phyloP scores from a whole-genome alignment of 169 alveolate species.

The Amoebophrya sp. region DNA sequence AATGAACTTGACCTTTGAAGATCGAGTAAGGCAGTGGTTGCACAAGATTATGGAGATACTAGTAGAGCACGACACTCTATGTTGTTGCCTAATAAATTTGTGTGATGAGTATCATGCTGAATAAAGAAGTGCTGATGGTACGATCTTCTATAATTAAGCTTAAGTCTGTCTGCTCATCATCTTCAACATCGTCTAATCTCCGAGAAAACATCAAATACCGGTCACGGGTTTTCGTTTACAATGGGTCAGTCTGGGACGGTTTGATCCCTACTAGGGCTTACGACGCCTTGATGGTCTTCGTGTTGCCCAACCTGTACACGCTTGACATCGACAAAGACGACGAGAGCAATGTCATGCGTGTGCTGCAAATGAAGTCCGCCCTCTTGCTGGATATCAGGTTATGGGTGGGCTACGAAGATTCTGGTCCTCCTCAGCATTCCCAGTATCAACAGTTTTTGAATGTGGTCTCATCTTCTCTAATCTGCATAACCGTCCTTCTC shows the following conservation, averaged over 20 bases:
- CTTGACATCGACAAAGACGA: neutral
- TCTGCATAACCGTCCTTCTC: neutral
- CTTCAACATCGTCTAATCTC: too few relatives aligned
- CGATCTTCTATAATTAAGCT: too few relatives aligned
- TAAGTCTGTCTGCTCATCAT: too few relatives aligned
- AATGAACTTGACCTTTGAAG: too few relatives aligned
- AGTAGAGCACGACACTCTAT: too few relatives aligned
- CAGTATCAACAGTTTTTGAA: neutral
- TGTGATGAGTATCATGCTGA: too few relatives aligned
- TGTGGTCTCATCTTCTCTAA: neutral
- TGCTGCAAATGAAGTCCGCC: neutral
- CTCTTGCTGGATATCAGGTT: neutral
- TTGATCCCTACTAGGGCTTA: neutral
- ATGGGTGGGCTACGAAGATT: neutral
- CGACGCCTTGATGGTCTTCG: constrained; percentile 20
- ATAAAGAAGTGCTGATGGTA: too few relatives aligned
- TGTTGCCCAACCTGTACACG: neutral
- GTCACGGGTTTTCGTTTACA: neutral
- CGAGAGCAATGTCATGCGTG: neutral
- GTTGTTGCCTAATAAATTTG: too few relatives aligned
- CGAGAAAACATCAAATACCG: neutral
- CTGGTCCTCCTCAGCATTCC: neutral
- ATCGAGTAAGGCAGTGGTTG: neutral
- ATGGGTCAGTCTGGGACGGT: neutral
- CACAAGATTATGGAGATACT: too few relatives aligned